These are phyloP conservation scores for Penicillium janthinellum DNA, from an alignment of 2,329 filamentous ascomycete genomes.

Conservation along the genomic window DNA sequence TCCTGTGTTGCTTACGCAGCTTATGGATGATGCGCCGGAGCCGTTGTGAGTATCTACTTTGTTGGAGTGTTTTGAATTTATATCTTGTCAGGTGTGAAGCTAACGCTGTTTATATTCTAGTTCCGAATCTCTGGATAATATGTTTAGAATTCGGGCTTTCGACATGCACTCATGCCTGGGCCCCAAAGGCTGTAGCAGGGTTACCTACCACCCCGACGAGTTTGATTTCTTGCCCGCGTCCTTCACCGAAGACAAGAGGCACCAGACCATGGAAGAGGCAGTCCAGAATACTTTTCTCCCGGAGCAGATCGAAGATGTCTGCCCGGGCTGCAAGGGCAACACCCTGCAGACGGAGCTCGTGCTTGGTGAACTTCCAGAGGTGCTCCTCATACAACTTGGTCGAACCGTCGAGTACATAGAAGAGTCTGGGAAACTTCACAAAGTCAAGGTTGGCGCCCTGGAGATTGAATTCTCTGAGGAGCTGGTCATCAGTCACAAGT, in stretches of 20 bases:
- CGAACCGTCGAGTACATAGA: conserved; percentile 1
- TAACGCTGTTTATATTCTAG: background rate
- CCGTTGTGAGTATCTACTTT: conserved; percentile 6
- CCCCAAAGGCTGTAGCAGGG: background rate
- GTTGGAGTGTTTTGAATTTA: background rate
- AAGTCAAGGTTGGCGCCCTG: background rate
- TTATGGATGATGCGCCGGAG: background rate
- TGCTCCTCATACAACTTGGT: conserved; percentile 28
- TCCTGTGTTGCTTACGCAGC: background rate
- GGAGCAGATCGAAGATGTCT: background rate
- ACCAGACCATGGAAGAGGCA: background rate
- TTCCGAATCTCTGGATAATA: background rate
- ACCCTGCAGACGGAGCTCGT: background rate
- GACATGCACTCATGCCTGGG: background rate
- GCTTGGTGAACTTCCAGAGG: conserved; percentile 21
- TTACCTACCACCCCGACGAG: no score
- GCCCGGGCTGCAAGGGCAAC: background rate
- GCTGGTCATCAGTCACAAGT: conserved; percentile 8
- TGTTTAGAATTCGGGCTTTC: background rate
- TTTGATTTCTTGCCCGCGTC: background rate
- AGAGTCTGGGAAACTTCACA: background rate
- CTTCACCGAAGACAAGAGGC: background rate
- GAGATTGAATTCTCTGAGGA: conserved; percentile 6
- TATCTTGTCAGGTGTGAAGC: background rate
- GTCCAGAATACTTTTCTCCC: background rate